These are phyloP conservation scores for Furcasterigmium furcatum DNA, from an alignment of 2,329 filamentous ascomycete genomes.

Conservation along the genomic window DNA sequence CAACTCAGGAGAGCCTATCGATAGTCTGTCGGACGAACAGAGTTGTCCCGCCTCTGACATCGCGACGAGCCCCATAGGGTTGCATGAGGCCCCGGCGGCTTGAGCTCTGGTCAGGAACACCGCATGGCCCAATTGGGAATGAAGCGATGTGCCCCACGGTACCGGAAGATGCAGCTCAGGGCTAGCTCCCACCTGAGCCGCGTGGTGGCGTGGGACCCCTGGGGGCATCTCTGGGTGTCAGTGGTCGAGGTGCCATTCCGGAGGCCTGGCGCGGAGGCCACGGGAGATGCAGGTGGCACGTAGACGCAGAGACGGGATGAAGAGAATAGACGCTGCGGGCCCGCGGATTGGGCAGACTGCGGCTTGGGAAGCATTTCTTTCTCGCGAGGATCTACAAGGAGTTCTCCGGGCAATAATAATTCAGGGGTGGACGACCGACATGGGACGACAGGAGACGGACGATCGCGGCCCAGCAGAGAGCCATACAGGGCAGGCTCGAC, in stretches of 20 bases:
- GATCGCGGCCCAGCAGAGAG: no score
- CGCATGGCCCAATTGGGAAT: slow-evolving; percentile 12
- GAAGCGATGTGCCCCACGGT: slow-evolving; percentile 1
- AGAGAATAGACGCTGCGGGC: background rate
- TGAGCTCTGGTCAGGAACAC: no score
- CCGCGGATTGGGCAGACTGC: background rate
- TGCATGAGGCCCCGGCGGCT: no score
- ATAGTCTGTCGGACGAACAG: slow-evolving; percentile 8
- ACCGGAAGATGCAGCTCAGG: background rate
- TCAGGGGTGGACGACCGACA: no score
- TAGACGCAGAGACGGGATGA: background rate
- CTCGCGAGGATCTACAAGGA: no score
- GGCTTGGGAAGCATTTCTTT: background rate
- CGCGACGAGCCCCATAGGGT: slow-evolving; percentile 11
- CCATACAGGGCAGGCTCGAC: no score
- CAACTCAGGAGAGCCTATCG: no score
- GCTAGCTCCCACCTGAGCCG: background rate
- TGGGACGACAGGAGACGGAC: no score
- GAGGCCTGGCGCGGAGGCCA: background rate
- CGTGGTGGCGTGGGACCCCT: background rate
- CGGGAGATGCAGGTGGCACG: background rate
- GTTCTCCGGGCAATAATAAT: no score
- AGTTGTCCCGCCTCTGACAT: no score
- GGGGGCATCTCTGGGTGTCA: background rate
- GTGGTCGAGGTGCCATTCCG: background rate